Evolutionary conservation across 2,329 filamentous ascomycete species (phyloP).

Genomic region (Cercospora sp.): DNA sequence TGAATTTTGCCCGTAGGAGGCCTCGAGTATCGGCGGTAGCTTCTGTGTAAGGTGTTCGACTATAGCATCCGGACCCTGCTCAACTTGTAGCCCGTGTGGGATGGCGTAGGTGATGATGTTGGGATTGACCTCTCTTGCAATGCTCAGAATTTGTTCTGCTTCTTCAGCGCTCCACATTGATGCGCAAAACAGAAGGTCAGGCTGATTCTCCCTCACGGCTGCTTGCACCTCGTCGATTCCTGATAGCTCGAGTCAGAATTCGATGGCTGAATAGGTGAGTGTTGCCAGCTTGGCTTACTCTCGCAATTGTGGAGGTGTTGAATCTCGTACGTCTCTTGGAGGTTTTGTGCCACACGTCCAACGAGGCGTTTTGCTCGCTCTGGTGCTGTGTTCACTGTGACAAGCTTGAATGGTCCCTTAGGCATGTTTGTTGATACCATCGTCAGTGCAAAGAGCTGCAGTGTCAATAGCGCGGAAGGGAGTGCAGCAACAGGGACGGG

Average conservation of each 20-base stretch:
- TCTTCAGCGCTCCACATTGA: constrained; percentile 60
- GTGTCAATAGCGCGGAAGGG: background rate
- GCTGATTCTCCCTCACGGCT: constrained; percentile 55
- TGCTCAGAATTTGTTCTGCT: constrained; percentile 47
- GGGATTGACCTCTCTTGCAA: constrained; percentile 50
- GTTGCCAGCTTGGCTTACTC: constrained; percentile 46
- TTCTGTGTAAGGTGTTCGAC: constrained; percentile 50
- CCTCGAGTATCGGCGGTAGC: background rate
- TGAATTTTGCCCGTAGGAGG: background rate
- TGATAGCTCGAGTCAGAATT: background rate
- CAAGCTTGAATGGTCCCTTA: constrained; percentile 60
- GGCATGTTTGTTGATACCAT: constrained; percentile 22
- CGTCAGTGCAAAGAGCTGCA: background rate
- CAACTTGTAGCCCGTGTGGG: constrained; percentile 56
- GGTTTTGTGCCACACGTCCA: constrained; percentile 60
- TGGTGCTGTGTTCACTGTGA: constrained; percentile 68
- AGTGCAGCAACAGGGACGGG: background rate
- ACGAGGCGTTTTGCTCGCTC: constrained; percentile 64
- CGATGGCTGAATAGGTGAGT: background rate
- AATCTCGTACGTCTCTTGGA: constrained; percentile 66
- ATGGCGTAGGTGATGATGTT: constrained; percentile 56
- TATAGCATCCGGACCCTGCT: constrained; percentile 57
- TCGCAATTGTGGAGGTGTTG: constrained; percentile 63
- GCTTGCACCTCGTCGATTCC: constrained; percentile 48
- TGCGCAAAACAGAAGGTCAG: constrained; percentile 57